phyloP scores from a whole-genome alignment of 2,329 filamentous ascomycete genomes.

The Blastomyces parvus region DNA sequence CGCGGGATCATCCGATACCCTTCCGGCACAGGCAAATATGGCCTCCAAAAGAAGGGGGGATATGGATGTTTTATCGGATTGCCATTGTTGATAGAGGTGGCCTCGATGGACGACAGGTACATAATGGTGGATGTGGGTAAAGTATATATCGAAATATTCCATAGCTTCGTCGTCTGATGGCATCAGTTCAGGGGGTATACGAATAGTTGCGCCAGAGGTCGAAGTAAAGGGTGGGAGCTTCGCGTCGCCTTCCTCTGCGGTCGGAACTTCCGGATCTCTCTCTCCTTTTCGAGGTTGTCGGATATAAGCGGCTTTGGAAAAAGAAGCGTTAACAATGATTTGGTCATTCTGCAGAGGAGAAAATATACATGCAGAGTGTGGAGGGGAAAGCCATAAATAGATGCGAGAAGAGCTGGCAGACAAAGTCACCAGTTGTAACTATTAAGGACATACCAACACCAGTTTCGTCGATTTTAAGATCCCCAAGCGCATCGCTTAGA shows the following conservation, averaged over 20 bases:
- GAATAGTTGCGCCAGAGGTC: conserved; percentile 64
- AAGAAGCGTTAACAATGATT: background rate
- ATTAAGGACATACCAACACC: conserved; percentile 57
- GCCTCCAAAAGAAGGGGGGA: conserved; percentile 84
- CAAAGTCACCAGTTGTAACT: background rate
- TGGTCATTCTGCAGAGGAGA: background rate
- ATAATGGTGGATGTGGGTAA: conserved; percentile 83
- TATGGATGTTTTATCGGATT: conserved; percentile 67
- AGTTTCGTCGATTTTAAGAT: conserved; percentile 75
- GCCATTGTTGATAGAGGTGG: conserved; percentile 84
- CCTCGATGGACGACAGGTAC: conserved; percentile 78
- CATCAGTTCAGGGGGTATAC: conserved; percentile 89
- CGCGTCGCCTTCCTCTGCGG: conserved; percentile 53
- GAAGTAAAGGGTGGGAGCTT: conserved; percentile 58
- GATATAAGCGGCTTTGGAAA: conserved; percentile 66
- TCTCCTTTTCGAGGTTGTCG: conserved; percentile 49
- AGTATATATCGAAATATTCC: conserved; percentile 84
- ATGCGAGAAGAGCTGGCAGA: background rate
- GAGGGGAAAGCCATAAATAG: background rate
- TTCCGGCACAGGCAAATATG: conserved; percentile 71
- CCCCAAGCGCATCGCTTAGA: conserved; percentile 71
- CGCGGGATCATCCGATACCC: conserved; percentile 70
- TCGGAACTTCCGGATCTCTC: conserved; percentile 45
- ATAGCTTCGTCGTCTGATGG: conserved; percentile 72
- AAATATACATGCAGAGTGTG: conserved; percentile 13